Evolutionary conservation across 495 filamentous ascomycete species (phyloP).

Genomic region (Trichoderma gamsii): DNA sequence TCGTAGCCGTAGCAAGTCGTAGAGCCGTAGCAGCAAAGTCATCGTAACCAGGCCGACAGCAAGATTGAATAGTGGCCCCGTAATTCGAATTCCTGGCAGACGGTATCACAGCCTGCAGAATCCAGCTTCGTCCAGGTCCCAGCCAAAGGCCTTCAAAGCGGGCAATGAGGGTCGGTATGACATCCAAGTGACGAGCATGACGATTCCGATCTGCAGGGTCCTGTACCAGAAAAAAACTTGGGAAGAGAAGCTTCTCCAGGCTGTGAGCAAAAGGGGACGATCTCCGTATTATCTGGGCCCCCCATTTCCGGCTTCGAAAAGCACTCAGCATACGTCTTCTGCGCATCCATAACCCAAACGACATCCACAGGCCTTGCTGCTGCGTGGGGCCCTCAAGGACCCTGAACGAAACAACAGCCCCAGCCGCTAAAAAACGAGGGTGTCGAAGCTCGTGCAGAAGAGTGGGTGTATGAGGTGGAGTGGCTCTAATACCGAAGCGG

Average conservation of each 20-base stretch:
- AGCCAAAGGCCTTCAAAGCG: background rate
- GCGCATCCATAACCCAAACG: no score
- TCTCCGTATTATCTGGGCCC: background rate
- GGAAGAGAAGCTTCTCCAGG: background rate
- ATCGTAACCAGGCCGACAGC: background rate
- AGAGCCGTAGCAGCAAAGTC: background rate
- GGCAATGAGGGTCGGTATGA: background rate
- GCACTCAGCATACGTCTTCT: background rate
- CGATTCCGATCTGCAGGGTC: constrained; percentile 1
- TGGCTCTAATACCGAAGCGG: background rate
- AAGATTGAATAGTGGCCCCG: background rate
- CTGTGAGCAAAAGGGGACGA: background rate
- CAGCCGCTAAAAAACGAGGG: background rate
- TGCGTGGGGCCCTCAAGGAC: constrained; percentile 2
- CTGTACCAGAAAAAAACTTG: background rate
- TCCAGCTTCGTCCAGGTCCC: background rate
- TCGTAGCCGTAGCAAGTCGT: background rate
- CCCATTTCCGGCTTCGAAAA: background rate
- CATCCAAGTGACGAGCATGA: constrained; percentile 8
- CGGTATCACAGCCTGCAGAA: background rate
- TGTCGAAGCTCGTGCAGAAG: background rate
- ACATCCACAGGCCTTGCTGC: background rate
- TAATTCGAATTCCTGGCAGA: constrained; percentile 3
- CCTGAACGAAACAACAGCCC: constrained; percentile 9
- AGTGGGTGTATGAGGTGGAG: background rate